Base-by-base conservation (phyloP, 1,284 basidiomycete species). In the Ceratobasidium sp. region DNA sequence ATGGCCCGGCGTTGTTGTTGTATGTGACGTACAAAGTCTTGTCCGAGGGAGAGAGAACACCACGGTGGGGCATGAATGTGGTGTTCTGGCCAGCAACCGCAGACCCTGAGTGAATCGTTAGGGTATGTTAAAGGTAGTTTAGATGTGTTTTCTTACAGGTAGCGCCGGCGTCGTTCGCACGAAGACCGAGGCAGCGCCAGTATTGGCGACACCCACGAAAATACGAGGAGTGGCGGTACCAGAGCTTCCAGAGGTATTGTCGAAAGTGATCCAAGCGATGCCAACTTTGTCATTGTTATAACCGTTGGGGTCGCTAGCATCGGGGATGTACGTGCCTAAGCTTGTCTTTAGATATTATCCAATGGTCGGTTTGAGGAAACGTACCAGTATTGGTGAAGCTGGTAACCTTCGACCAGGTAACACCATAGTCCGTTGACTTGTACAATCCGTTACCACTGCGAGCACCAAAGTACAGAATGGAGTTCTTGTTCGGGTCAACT, bases 241-340 rank as follows among this genome's bases (percentile, higher is more conserved):
- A 25, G 80, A 78, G 1, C 79, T 77, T 8, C 85, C 85, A 17
- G 86, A 84, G 17, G 71, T 70, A 0, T 47, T 38, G 73, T 88
- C 87, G 73, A 89, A 88, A 0, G 87, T 88, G 32, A 89, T 84
- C 80, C 84, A 89, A n/a, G 86, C 77, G 62, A 88, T 79, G 75
- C 85, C 84, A 71, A 84, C 80, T 74, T 82, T 81, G 76, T 86
- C 84, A 52, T 76, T 82, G 74, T 86, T 86, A 73, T 84, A 85
- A 7, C 87, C 87, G 40, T 76, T 81, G 7, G 81, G 79, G 72
- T 87, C 86, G 10, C 82, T 80, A 0, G 86, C 79, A 73, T 87
- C 85, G 0, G 84, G 81, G 13, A 84, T 78, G 70, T 83, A 88
- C 1, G 83, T 85, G 10, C 86, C 86, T 85, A 32, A 2, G 40